These are phyloP conservation scores for Melanomma pulvis-pyrius DNA, from an alignment of 495 filamentous ascomycete species.

Conservation along the genomic window DNA sequence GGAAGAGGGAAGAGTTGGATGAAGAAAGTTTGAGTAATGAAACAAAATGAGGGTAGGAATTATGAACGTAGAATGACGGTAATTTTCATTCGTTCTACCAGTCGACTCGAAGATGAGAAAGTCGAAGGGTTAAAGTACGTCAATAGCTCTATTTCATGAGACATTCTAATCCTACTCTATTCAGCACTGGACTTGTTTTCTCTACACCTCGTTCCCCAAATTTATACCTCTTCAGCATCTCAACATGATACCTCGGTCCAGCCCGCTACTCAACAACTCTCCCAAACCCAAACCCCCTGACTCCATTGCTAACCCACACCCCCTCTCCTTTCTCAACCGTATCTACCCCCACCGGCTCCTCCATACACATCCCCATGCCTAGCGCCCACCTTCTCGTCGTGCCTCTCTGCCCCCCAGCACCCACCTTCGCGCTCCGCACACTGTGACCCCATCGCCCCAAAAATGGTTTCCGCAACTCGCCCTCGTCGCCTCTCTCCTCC, in stretches of 20 bases:
- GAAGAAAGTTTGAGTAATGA: too few relatives aligned
- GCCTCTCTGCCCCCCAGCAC: conserved; percentile 76
- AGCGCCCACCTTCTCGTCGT: conserved; percentile 82
- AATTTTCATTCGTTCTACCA: too few relatives aligned
- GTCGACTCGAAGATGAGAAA: too few relatives aligned
- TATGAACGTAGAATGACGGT: too few relatives aligned
- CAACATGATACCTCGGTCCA: background rate
- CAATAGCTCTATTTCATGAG: background rate
- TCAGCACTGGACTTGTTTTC: too few relatives aligned
- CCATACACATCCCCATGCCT: conserved; percentile 62
- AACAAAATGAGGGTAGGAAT: too few relatives aligned
- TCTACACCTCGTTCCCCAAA: too few relatives aligned
- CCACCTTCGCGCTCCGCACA: conserved; percentile 37
- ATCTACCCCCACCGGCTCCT: conserved; percentile 57
- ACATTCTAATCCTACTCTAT: background rate
- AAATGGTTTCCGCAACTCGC: conserved; percentile 36
- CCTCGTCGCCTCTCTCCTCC: conserved; percentile 17
- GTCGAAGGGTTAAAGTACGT: too few relatives aligned
- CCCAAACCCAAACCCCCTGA: conserved; percentile 65
- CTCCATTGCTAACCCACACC: conserved; percentile 84
- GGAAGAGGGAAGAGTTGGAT: too few relatives aligned
- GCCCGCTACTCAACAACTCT: conserved; percentile 34
- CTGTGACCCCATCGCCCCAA: conserved; percentile 39
- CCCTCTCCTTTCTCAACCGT: conserved; percentile 71
- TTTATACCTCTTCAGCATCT: background rate